Percentiles rank a stretch among this genome's conserved stretches.
phyloP scores from a whole-genome alignment of 306 rosid species.

The Medicago arabica region DNA sequence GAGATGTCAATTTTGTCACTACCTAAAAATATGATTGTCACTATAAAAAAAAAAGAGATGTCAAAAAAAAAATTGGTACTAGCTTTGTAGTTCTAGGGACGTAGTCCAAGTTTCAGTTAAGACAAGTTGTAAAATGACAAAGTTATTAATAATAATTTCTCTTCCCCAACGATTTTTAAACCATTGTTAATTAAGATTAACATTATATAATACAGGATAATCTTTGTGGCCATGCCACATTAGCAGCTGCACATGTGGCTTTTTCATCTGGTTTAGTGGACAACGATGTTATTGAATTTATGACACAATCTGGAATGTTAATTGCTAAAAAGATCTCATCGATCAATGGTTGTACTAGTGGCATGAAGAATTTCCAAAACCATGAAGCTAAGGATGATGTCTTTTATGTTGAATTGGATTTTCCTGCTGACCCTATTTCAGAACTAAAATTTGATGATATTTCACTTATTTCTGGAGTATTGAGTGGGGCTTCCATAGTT shows the following conservation, averaged over 20 bases:
- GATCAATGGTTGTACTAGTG: not conserved
- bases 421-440: constrained; percentile 47
- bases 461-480: constrained; percentile 50
- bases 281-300: constrained; percentile 57
- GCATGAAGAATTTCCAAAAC: constrained; percentile 28
- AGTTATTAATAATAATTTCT: no score
- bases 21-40: no score
- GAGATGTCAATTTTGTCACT: no score
- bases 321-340: constrained; percentile 42
- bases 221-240: constrained; percentile 75
- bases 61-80: no score
- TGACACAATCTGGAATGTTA: constrained; percentile 62
- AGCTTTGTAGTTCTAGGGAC: no score
- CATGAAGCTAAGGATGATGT: constrained; percentile 39
- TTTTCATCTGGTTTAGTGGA: constrained; percentile 54
- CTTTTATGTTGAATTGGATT: constrained; percentile 57
- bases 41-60: no score
- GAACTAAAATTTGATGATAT: constrained; percentile 49
- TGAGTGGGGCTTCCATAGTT: constrained; percentile 55
- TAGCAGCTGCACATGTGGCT: constrained; percentile 62
- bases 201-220: constrained; percentile 56
- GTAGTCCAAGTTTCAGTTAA: no score
- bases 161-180: no score
- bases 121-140: no score
- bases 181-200: no score